Evolutionary conservation across 1,139 yeast species (phyloP), one percentile per base, ranked within the genome.

Genomic region (Yamadazyma mexicana): DNA sequence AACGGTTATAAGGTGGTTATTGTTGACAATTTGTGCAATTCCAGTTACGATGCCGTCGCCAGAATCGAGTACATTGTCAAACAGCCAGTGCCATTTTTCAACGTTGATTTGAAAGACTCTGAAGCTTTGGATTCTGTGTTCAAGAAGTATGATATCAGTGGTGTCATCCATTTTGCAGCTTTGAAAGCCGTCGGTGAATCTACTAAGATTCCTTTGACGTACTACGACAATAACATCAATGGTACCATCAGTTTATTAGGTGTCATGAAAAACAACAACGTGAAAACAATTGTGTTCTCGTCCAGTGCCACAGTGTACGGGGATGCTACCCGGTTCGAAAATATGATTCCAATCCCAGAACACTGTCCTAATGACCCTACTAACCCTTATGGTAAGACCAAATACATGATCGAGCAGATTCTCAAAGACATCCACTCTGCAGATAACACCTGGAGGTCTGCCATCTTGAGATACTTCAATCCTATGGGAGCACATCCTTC

Each of bases 401-500:
- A 86, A 64, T 66, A 69, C 40, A 66, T 79, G 49, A 81, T 82
- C 49, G 95, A 86, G 59, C 70, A 73, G 39, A 73, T 84, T 40
- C 61, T 86, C 48, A 65, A 73, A 37, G 91, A 83, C 58, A 66
- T 81, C 34, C 68, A 78, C 48, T 49, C 63, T 5, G 69, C 81
- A 37, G 77, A 75, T 41, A 54, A 47, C 1, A 24, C 40, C 5
- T 80, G 87, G 83, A 70, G 74, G 42, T 73, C 81, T 28, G 94
- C 89, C 2, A 72, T 84, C 38, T 68, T 86, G 54, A 73, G 94
- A 43, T 86, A 85, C 61, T 85, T 84, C 66, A 85, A 85, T 56
- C 94, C 94, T 30, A 83, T 85, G 54, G 95, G 95, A 25, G 92
- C 94, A 11, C 94, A 86, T 56, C 87, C 91, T 3, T 80, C 88